These are phyloP conservation scores for Penicillium carneum DNA, from an alignment of 2,329 filamentous ascomycete species.

Conservation along the genomic window DNA sequence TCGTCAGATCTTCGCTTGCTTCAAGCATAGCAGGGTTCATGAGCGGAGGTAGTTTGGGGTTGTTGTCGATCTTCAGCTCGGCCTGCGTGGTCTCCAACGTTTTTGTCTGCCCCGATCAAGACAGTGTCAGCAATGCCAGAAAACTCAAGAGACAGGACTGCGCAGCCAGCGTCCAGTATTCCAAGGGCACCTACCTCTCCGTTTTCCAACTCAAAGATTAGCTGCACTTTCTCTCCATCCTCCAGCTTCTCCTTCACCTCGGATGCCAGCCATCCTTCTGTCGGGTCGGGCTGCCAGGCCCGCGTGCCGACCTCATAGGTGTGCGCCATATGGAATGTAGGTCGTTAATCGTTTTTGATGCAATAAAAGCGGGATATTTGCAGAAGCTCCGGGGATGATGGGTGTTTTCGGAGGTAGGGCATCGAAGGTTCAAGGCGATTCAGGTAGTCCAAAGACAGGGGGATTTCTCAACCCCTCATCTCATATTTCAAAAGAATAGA, in stretches of 20 bases:
- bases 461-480: slow-evolving; percentile 36
- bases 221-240: slow-evolving; percentile 82
- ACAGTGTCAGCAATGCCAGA: slow-evolving; percentile 26
- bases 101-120: slow-evolving; percentile 67
- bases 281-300: slow-evolving; percentile 96
- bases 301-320: slow-evolving; percentile 94
- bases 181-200: slow-evolving; percentile 72
- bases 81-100: slow-evolving; percentile 77
- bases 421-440: slow-evolving; percentile 22
- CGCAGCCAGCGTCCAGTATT: neutral
- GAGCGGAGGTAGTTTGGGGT: slow-evolving; percentile 81
- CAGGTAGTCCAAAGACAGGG: slow-evolving; percentile 37
- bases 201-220: slow-evolving; percentile 89
- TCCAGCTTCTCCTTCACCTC: slow-evolving; percentile 87
- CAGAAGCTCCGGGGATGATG: slow-evolving; percentile 18
- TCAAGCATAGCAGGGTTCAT: slow-evolving; percentile 99
- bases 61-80: slow-evolving; percentile 77
- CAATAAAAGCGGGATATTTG: slow-evolving; percentile 22
- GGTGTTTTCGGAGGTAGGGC: slow-evolving; percentile 16
- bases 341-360: slow-evolving; percentile 17
- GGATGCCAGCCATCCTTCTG: slow-evolving; percentile 96
- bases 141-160: neutral
- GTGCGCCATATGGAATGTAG: slow-evolving; percentile 73
- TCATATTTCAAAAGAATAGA: slow-evolving; percentile 36
- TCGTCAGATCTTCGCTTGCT: slow-evolving; percentile 96